A percentile compares a stretch with the other conserved stretches of the same genome.
phyloP scores from a whole-genome alignment of 2,329 filamentous ascomycete species.

The Tolypocladium sp. region DNA sequence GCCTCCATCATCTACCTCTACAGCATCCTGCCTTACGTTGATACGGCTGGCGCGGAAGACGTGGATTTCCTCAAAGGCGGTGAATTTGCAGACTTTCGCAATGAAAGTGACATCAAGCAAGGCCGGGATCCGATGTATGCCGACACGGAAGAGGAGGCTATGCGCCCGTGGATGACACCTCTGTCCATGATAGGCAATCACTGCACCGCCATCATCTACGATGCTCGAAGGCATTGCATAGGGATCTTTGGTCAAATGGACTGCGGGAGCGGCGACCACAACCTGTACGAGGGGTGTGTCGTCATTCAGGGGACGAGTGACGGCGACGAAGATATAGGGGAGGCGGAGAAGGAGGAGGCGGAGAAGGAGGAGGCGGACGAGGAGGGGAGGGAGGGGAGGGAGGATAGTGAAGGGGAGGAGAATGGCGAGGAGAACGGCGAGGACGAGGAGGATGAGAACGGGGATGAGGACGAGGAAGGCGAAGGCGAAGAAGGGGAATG shows the following conservation, averaged over 20 bases:
- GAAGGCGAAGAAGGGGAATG: background rate
- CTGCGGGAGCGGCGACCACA: background rate
- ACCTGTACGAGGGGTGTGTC: background rate
- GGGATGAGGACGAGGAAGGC: background rate
- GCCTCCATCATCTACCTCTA: background rate
- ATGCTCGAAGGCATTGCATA: slow-evolving; percentile 14
- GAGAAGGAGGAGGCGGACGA: no score
- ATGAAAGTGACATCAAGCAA: background rate
- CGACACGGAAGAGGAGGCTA: slow-evolving; percentile 8
- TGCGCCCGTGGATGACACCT: slow-evolving; percentile 15
- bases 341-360: no score
- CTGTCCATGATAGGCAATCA: slow-evolving; percentile 15
- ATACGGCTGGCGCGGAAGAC: background rate
- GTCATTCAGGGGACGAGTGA: background rate
- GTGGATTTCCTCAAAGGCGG: background rate
- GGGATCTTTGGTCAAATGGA: slow-evolving; percentile 10
- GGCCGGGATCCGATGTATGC: slow-evolving; percentile 1
- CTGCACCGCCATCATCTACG: slow-evolving; percentile 14
- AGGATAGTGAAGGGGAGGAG: background rate
- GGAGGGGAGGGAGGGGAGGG: no score
- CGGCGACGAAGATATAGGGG: no score
- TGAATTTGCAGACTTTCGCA: background rate
- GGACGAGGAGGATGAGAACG: background rate
- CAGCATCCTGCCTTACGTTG: background rate
- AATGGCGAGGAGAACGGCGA: background rate